Evolutionary conservation across 2,329 filamentous ascomycete species (phyloP).

Genomic region (Sarocladium oryzae): DNA sequence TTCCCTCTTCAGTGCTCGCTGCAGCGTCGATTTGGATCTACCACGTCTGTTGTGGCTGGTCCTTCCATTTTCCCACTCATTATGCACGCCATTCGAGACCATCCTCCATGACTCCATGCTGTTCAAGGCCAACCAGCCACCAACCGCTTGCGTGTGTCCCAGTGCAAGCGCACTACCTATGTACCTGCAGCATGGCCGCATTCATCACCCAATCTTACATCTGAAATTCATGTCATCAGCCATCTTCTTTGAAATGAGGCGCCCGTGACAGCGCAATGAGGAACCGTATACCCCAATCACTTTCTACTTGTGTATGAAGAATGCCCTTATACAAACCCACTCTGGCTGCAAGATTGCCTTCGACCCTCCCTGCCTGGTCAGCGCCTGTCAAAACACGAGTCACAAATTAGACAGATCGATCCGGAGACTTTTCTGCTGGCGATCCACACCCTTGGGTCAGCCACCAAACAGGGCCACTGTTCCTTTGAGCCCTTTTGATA

Average conservation of each 20-base stretch:
- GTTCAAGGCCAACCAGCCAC: neutral
- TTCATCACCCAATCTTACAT: neutral
- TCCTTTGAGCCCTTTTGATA: neutral
- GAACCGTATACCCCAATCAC: too few relatives aligned
- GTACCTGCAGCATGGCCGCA: too few relatives aligned
- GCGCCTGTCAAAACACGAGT: slow-evolving; percentile 2
- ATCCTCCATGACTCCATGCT: neutral
- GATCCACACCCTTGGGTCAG: slow-evolving; percentile 7
- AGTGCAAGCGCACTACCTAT: too few relatives aligned
- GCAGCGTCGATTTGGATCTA: neutral
- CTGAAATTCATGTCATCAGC: neutral
- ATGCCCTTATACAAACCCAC: neutral
- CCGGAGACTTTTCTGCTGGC: slow-evolving; percentile 7
- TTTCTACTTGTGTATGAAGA: too few relatives aligned
- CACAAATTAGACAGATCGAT: neutral
- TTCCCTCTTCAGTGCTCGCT: neutral
- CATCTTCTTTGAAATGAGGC: too few relatives aligned
- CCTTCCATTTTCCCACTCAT: neutral
- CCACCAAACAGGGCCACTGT: slow-evolving; percentile 1
- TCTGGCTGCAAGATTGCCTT: slow-evolving; percentile 4
- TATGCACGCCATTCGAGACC: neutral
- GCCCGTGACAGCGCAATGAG: too few relatives aligned
- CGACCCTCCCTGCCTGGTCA: slow-evolving; percentile 3
- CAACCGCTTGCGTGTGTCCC: neutral
- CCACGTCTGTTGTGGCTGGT: neutral